Conservation (phyloP, 352 stramenopile genomes). For the Nothophytophthora sp. region DNA sequence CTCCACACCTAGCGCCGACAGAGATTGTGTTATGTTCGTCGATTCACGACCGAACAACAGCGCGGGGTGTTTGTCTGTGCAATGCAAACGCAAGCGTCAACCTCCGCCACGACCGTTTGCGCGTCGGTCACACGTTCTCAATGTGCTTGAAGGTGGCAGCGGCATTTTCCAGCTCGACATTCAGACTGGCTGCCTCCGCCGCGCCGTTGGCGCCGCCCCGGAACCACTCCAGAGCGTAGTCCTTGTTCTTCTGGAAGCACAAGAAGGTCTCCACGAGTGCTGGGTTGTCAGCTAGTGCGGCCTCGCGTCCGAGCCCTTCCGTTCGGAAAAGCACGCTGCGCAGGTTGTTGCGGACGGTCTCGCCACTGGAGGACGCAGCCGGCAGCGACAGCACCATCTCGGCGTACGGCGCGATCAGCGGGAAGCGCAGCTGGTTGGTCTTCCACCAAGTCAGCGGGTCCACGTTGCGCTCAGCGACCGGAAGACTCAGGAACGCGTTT, state of each 20-base stretch:
- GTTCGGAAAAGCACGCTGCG: conserved; percentile 60
- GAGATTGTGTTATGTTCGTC: no score
- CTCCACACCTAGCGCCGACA: no score
- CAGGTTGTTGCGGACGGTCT: conserved; percentile 49
- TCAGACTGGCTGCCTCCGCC: conserved; percentile 20
- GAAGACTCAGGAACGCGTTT: conserved; percentile 70
- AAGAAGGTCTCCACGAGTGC: conserved; percentile 71
- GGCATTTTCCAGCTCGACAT: conserved; percentile 33
- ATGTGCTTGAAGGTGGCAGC: conserved; percentile 67
- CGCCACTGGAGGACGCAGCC: conserved; percentile 58
- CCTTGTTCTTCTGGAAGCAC: conserved; percentile 85
- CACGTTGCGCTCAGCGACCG: conserved; percentile 70
- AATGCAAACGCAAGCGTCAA: no score
- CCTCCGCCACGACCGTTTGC: no score
- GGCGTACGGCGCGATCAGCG: conserved; percentile 71
- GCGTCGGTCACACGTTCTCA: conserved; percentile 55
- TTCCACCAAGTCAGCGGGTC: conserved; percentile 82
- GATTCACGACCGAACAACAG: no score
- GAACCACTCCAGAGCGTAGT: conserved; percentile 79
- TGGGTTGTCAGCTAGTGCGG: conserved; percentile 42
- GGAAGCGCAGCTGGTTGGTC: conserved; percentile 75
- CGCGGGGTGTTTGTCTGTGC: no score
- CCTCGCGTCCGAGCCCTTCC: conserved; percentile 42
- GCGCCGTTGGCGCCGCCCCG: conserved; percentile 36
- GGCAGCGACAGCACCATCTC: conserved; percentile 77